Percentiles rank a stretch among this genome's conserved stretches.
Conservation (phyloP, 2,329 filamentous ascomycete genomes). For the Hypoxylon sp. region DNA sequence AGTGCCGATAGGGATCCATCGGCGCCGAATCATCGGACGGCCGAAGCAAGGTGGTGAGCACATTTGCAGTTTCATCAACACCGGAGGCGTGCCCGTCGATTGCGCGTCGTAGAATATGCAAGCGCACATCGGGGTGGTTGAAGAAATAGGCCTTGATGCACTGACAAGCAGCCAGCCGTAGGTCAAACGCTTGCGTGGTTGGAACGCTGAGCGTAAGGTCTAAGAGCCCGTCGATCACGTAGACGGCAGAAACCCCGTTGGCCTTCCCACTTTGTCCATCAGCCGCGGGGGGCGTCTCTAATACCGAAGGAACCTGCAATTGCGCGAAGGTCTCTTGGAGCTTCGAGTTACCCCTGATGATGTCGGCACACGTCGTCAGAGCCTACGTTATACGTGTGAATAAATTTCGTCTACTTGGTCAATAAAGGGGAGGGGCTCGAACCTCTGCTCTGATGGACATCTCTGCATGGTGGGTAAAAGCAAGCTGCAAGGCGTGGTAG, state of each 20-base stretch:
- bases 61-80: slow-evolving; percentile 84
- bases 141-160: slow-evolving; percentile 94
- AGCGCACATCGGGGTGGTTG: slow-evolving; percentile 79
- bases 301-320: slow-evolving; percentile 74
- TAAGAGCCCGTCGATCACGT: slow-evolving; percentile 92
- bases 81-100: slow-evolving; percentile 85
- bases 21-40: slow-evolving; percentile 67
- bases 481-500: slow-evolving; percentile 80
- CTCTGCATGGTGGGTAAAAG: slow-evolving; percentile 77
- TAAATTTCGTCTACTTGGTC: slow-evolving; percentile 30
- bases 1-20: slow-evolving; percentile 83
- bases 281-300: slow-evolving; percentile 49
- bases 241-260: slow-evolving; percentile 70
- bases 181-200: slow-evolving; percentile 73
- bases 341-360: slow-evolving; percentile 80
- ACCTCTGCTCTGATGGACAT: slow-evolving; percentile 80
- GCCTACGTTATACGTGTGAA: slow-evolving; percentile 58
- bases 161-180: slow-evolving; percentile 84
- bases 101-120: slow-evolving; percentile 86
- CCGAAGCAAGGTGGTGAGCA: slow-evolving; percentile 81
- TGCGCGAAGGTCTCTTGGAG: slow-evolving; percentile 92
- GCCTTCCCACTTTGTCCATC: slow-evolving; percentile 52
- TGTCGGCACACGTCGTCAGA: slow-evolving; percentile 82
- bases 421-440: slow-evolving; percentile 38
- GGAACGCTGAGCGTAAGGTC: slow-evolving; percentile 79